Percentiles rank a stretch among this genome's conserved stretches.
Conservation (phyloP, 2,329 filamentous ascomycete species). For the Zymoseptoria brevis region DNA sequence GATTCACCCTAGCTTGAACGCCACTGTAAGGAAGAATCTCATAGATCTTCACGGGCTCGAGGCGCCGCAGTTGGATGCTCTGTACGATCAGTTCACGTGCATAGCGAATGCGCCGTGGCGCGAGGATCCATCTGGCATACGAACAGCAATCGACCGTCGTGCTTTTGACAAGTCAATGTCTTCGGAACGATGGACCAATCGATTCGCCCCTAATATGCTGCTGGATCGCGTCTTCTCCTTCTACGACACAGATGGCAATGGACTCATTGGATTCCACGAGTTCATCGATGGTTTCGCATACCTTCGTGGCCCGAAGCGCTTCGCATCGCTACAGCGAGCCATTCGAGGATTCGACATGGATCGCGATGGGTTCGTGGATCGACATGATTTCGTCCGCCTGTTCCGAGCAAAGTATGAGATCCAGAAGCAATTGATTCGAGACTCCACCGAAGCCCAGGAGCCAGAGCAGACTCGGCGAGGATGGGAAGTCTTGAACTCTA, state of each 20-base stretch:
- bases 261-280: constrained; percentile 84
- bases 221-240: constrained; percentile 96
- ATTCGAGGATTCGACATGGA: constrained; percentile 91
- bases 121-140: constrained; percentile 68
- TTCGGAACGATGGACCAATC: constrained; percentile 50
- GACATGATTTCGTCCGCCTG: constrained; percentile 82
- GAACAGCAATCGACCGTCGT: constrained; percentile 79
- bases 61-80: constrained; percentile 77
- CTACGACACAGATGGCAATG: constrained; percentile 85
- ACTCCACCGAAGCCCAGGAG: constrained; percentile 67
- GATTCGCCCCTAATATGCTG: constrained; percentile 76
- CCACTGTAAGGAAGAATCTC: constrained; percentile 57
- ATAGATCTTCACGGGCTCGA: constrained; percentile 50
- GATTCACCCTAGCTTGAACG: constrained; percentile 59
- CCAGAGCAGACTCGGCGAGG: constrained; percentile 56
- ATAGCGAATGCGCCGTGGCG: constrained; percentile 80
- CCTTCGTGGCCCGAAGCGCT: constrained; percentile 48
- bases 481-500: constrained; percentile 35
- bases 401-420: constrained; percentile 89
- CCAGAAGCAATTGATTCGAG: constrained; percentile 80
- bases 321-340: constrained; percentile 63
- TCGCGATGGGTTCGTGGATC: constrained; percentile 73
- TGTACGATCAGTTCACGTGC: constrained; percentile 96
- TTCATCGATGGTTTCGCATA: constrained; percentile 75
- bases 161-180: constrained; percentile 90